Base-by-base conservation (phyloP, 176 grass and related monocot species). In the Alopecurus myosuroides region DNA sequence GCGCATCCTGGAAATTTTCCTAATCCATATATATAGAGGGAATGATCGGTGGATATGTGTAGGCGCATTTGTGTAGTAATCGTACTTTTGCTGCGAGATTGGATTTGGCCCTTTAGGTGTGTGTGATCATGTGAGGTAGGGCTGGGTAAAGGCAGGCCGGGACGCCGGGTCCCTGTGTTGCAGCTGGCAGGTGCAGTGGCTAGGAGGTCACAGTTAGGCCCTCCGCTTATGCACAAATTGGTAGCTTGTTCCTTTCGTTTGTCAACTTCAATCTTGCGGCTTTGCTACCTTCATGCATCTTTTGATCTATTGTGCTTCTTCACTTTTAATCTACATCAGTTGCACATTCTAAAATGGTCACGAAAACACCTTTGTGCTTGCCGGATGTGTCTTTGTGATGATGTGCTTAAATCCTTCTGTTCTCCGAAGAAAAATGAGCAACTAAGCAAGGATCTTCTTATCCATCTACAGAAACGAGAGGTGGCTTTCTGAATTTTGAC, bases 91-190 rank as follows among this genome's bases (percentile, higher is more conserved):
- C 56, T 72, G 46, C 48, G 39, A 60, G 74, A 90, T 76, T 87
- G 85, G 85, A 87, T 90, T 87, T 84, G 84, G 75, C 30, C 84
- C 78, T 89, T 71, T 77, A 77, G 83, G 74, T 80, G 74, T 50
- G 89, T 60, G 83, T 84, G 88, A 66, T 87, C 89, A 91, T 91
- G 89, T 87, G 89, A 87, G 85, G 85, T 91, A 91, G 85, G 67
- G 70, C 7, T 87, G 80, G 76, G 48, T 75, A 76, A 33, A 77
- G 55, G 14, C 20, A 65, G 26, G 64, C 41, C 50, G 83, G 81
- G 81, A 36, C 74, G 64, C 41, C 50, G 83, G 81, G 81, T 45
- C 74, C 61, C 31, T 68, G 80, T 84, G 85, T 76, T 87, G 45
- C 80, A 41, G 88, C 88, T 90, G 72, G 28, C 77, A 78, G 19